Evolutionary conservation across 2,329 filamentous ascomycete genomes (phyloP), one percentile per base, ranked within the genome.

Genomic region (Colletotrichum sidae): DNA sequence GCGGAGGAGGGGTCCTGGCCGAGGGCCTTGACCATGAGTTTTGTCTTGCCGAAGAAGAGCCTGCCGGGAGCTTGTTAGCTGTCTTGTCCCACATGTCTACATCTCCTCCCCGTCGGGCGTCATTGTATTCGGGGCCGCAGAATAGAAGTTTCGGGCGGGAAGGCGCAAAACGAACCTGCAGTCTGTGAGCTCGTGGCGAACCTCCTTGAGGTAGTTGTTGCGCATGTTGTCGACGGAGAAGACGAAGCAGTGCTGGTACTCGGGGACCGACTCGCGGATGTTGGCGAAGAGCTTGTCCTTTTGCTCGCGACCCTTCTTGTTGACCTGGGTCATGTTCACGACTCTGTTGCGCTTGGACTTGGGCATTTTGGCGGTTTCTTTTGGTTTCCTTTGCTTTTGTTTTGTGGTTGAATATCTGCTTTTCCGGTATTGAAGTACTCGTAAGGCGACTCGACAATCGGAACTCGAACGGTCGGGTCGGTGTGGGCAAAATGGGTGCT

Each of bases 21-120:
- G 34, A 99, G 91, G 62, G 96, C 94, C 81, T 96, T 95, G 73
- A 92, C 90, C 94, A 98, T 98, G 79, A 99, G 94, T 83, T 98
- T 98, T 66, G 95, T 98, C 84, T 98, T 99, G 82, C 95, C 96
- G 81, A 97, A 98, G 88, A 98, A 98, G 77, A 99, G 84, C 72
- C 94, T 96, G 73, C 52, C 9, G 11, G 13, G 2, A 15, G 13
- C 15, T 34, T 39, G 57, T 66, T 34, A 55, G 59, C 41, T 12
- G 42, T 44, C 4, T 25, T 25, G 25, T 25, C 25, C 25, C 42
- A 15, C 42, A 13, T 6, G 42, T 44, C 9, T 15, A 8, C 12
- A 8, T 3, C 13, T 44, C 0, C 12, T 15, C 12, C 42, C 5
- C 42, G 15, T 44, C 42, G 42, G 4, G 4, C 9, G 38, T 13